These are phyloP conservation scores for Darksidea phi DNA, from an alignment of 495 filamentous ascomycete genomes.

Conservation along the genomic window DNA sequence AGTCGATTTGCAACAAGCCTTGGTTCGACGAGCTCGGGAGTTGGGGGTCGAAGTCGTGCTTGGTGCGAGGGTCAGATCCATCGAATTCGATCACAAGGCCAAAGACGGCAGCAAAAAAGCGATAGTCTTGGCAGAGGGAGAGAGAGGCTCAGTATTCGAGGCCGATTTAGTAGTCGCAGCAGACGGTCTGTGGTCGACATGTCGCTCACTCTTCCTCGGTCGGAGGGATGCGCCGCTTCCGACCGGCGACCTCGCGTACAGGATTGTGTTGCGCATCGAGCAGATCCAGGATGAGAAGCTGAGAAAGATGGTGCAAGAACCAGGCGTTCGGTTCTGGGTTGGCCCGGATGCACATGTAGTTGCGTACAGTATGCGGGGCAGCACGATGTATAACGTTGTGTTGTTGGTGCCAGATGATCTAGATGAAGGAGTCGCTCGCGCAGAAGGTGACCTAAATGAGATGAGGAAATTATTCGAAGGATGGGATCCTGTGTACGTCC, in stretches of 20 bases:
- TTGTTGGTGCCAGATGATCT: conserved; percentile 68
- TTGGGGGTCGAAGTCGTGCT: conserved; percentile 35
- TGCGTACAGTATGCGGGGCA: conserved; percentile 61
- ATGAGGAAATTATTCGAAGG: conserved; percentile 61
- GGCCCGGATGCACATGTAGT: conserved; percentile 65
- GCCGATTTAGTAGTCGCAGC: conserved; percentile 41
- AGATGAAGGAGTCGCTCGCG: conserved; percentile 54
- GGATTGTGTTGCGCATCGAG: conserved; percentile 57
- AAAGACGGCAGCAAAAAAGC: not conserved
- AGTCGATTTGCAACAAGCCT: conserved; percentile 39
- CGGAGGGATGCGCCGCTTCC: conserved; percentile 41
- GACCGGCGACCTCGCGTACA: conserved; percentile 68
- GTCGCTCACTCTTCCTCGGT: conserved; percentile 35
- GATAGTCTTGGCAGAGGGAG: not conserved
- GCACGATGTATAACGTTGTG: conserved; percentile 66
- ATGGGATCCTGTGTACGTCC: conserved; percentile 50
- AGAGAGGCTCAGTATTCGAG: conserved; percentile 18
- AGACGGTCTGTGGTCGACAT: conserved; percentile 44
- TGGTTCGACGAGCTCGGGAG: conserved; percentile 34
- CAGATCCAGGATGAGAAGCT: conserved; percentile 55
- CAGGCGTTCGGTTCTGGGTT: conserved; percentile 69
- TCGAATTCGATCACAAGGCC: conserved; percentile 1
- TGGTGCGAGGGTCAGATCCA: conserved; percentile 1
- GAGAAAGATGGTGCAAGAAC: conserved; percentile 49
- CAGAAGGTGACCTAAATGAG: conserved; percentile 61